Conservation (phyloP, 345 rosid species). For the Gossypium bickii region DNA sequence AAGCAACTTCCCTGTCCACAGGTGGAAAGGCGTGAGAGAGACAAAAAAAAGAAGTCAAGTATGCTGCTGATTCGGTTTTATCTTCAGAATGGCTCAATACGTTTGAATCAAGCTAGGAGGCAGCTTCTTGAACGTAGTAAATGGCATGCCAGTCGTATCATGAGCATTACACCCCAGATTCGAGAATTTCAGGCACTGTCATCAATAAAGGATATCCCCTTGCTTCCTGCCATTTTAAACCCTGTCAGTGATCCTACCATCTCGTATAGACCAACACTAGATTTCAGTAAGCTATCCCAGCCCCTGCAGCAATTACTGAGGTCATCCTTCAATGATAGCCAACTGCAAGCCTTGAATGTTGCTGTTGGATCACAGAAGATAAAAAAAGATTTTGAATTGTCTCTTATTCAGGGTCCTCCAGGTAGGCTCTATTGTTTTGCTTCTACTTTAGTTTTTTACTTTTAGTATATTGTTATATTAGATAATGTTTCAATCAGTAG, state of each 20-base stretch:
- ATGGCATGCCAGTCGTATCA: conserved; percentile 88
- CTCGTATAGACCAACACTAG: conserved; percentile 33
- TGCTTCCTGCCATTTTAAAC: conserved; percentile 65
- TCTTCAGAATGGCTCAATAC: conserved; percentile 70
- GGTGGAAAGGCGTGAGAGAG: conserved; percentile 99
- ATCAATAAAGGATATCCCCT: conserved; percentile 60
- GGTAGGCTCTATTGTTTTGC: conserved; percentile 36
- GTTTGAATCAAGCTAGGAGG: conserved; percentile 84
- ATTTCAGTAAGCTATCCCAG: conserved; percentile 51
- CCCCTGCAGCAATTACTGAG: conserved; percentile 58
- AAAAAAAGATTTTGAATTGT: conserved; percentile 57
- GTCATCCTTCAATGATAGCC: conserved; percentile 83
- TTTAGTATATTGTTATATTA: neutral
- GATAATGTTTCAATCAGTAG: neutral
- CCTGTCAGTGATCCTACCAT: conserved; percentile 44
- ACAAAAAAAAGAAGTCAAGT: conserved; percentile 63
- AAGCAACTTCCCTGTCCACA: conserved; percentile 29
- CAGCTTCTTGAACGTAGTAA: conserved; percentile 90
- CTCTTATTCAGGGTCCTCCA: conserved; percentile 99
- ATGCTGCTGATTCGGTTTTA: conserved; percentile 70
- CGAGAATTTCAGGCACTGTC: conserved; percentile 95
- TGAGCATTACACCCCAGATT: conserved; percentile 88
- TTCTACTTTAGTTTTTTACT: neutral
- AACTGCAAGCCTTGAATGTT: conserved; percentile 72
- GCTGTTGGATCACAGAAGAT: conserved; percentile 47